Evolutionary conservation across 441 rosid species (phyloP), one percentile per base, ranked within the genome.

Genomic region (Cnidoscolus chayamansa): DNA sequence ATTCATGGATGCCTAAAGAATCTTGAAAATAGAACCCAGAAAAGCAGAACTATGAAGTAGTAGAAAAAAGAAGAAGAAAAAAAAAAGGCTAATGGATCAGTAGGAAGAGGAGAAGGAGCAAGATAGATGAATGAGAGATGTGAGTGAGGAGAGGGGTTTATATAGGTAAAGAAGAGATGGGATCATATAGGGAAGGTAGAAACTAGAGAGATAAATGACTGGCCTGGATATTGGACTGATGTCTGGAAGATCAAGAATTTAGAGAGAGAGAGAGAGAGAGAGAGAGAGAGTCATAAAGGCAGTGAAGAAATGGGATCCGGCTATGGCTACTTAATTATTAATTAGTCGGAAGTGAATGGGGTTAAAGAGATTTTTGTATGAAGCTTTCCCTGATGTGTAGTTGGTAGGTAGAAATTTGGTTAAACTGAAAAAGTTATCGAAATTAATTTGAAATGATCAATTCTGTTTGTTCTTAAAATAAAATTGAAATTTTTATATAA

Each of bases 1-100:
- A 70, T 92, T 94, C 98, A 94, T 94, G 75, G 74, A 75, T 55
- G 53, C 49, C 47, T 63, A 19, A 10, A 61, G 65, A 68, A 43
- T 54, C 20, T 30, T 40, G 9, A 74, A 68, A 74, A 56, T 8
- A 53, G 31, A 11, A 50, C 68, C 75, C 67, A 61, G 72, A 55
- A 20, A 65, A 10, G 20, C 51, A 40, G 49, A 16, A 62, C 35
- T 35, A 7, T 31, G 25, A 17, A 15, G 19, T 20, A 11, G 4
- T 5, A 47, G 49, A n/a, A 63, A 30, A 64, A 58, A 12, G 32
- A 20, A 11, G 4, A 2, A 45, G 49, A n/a, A 63, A 30, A 64
- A 58, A 12, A 20, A 20, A 9, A 25, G 16, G 1, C 7, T 31
- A 19, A 35, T 51, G 17, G 25, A 10, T 3, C n/a, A 15, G 13